phyloP scores from a whole-genome alignment of 192 early-diverging fungal genomes.

The Backusella australiensis region DNA sequence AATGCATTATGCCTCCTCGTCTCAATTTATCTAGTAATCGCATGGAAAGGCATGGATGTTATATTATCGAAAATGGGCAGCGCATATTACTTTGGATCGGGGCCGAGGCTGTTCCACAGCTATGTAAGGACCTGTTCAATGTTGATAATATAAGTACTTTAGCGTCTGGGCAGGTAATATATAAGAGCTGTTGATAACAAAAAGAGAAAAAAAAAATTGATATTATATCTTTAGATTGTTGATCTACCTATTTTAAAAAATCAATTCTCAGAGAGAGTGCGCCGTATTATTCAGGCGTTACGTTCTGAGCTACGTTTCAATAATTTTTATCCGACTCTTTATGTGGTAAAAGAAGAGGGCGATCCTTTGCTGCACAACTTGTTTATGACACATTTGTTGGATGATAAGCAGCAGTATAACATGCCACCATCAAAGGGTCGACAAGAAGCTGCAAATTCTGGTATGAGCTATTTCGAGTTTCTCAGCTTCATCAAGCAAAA shows the following conservation, averaged over 20 bases:
- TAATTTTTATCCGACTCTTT: slow-evolving; percentile 59
- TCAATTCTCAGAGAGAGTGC: slow-evolving; percentile 54
- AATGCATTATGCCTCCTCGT: slow-evolving; percentile 59
- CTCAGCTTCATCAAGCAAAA: neutral
- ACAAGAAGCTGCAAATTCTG: neutral
- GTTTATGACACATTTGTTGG: slow-evolving; percentile 73
- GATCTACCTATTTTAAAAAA: slow-evolving; percentile 41
- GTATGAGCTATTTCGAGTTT: slow-evolving; percentile 4
- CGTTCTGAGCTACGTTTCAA: slow-evolving; percentile 42
- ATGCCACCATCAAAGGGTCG: slow-evolving; percentile 55
- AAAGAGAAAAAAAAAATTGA: neutral
- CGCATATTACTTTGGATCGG: slow-evolving; percentile 79
- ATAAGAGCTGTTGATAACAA: neutral
- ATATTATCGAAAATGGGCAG: slow-evolving; percentile 66
- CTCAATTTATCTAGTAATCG: slow-evolving; percentile 69
- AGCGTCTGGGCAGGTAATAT: slow-evolving; percentile 31
- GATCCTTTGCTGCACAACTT: slow-evolving; percentile 62
- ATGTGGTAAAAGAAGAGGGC: slow-evolving; percentile 79
- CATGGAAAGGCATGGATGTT: slow-evolving; percentile 70
- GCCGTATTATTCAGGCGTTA: slow-evolving; percentile 49
- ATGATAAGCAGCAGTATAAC: slow-evolving; percentile 59
- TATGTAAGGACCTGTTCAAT: slow-evolving; percentile 62
- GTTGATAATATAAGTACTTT: slow-evolving; percentile 58
- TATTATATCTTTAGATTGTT: slow-evolving; percentile 9
- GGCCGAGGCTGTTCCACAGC: slow-evolving; percentile 50